A percentile compares a stretch with the other conserved stretches of the same genome.
Evolutionary conservation across 768 basidiomycete species (phyloP).

Genomic region (Boletus huronensis): DNA sequence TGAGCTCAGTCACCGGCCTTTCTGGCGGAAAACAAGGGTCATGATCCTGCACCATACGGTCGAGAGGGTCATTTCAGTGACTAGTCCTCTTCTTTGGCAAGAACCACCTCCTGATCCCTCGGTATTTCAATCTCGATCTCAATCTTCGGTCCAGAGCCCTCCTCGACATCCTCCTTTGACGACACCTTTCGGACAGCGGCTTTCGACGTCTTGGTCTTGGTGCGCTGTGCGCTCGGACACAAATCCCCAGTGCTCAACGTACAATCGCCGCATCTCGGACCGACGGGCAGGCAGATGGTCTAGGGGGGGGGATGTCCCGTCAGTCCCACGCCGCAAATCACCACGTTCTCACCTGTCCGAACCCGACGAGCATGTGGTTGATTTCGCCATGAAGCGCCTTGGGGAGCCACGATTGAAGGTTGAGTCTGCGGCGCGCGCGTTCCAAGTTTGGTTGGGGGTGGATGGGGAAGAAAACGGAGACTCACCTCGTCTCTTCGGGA

Average conservation of each 20-base stretch:
- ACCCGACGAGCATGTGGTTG: constrained; percentile 78
- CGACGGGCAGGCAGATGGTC: constrained; percentile 65
- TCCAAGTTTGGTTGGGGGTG: neutral
- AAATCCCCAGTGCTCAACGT: constrained; percentile 50
- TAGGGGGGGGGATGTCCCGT: constrained; percentile 20
- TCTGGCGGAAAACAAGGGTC: neutral
- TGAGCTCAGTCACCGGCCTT: neutral
- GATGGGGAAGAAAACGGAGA: neutral
- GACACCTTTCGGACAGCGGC: constrained; percentile 2
- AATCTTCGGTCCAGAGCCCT: constrained; percentile 34
- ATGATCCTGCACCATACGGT: neutral
- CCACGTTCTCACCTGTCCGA: constrained; percentile 62
- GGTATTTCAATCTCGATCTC: constrained; percentile 36
- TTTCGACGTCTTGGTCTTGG: constrained; percentile 21
- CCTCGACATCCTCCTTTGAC: neutral
- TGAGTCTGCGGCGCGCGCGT: constrained; percentile 43
- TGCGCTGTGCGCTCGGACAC: constrained; percentile 61
- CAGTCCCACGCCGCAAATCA: neutral
- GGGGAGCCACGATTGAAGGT: constrained; percentile 83
- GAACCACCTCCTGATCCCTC: neutral
- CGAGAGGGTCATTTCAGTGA: neutral
- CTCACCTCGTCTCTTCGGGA: constrained; percentile 83
- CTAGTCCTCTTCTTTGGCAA: neutral
- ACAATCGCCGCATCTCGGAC: constrained; percentile 64
- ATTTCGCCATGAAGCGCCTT: constrained; percentile 69